phyloP scores from a whole-genome alignment of 441 rosid genomes.

The Gossypium laxum region DNA sequence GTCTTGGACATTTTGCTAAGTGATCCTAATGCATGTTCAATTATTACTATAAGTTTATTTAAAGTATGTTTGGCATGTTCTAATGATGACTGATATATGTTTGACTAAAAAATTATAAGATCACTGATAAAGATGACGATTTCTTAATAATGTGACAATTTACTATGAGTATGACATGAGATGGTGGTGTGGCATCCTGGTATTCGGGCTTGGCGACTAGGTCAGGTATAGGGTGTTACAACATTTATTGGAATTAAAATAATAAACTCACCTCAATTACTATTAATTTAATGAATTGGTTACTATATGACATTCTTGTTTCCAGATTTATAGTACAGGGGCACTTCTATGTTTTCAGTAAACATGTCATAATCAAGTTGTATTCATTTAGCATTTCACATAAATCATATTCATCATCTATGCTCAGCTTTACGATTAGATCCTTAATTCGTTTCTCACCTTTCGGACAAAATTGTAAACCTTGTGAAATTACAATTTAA shows the following conservation, averaged over 20 bases:
- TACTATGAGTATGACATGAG: neutral
- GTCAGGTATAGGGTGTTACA: neutral
- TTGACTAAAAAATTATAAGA: neutral
- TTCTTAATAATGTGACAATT: neutral
- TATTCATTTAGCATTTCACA: neutral
- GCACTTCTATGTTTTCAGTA: neutral
- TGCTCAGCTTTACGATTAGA: neutral
- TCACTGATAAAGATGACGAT: neutral
- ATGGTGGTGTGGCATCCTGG: neutral
- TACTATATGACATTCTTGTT: neutral
- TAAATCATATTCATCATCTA: neutral
- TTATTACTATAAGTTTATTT: neutral
- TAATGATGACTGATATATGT: neutral
- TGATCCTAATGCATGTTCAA: neutral
- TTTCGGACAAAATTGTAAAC: neutral
- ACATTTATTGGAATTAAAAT: neutral
- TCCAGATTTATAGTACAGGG: neutral
- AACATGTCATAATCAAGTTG: neutral
- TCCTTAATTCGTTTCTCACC: neutral
- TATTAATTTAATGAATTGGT: no score
- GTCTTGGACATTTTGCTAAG: neutral
- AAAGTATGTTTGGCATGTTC: neutral
- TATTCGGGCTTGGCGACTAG: neutral
- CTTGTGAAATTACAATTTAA: neutral
- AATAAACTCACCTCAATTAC: neutral